Evolutionary conservation across 1,284 basidiomycete species (phyloP), one percentile per base, ranked within the genome.

Genomic region (Boletus sp.): DNA sequence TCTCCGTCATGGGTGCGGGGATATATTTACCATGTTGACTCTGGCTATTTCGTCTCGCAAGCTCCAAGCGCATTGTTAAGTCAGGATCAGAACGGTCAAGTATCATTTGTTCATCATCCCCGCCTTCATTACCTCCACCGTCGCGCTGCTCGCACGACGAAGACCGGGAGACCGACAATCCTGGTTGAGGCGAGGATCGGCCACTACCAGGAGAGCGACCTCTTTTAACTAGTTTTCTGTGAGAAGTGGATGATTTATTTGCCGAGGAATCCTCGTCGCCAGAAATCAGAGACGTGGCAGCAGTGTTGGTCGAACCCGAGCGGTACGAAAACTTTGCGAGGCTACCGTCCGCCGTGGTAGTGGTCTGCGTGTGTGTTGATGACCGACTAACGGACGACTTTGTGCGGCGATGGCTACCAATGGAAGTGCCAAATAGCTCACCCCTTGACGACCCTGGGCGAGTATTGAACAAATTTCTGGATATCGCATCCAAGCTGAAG

Each of bases 401-500:
- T 50, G 61, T 60, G 16, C 61, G 80, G 51, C 75, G 74, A 57
- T 81, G 80, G 44, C 78, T 71, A 57, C 74, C 83, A 37, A 84
- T 77, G 0, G 84, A 82, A 4, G 82, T 80, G 30, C 78, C 76
- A 57, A 90, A 88, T 47, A 88, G 72, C 53, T 89, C 86, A 35
- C 76, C 76, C 69, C 79, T 81, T 10, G 77, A 70, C 4, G 76
- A 78, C 12, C 76, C 80, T 34, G 83, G 76, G 8, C 80, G 76
- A 4, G 77, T 63, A 54, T 76, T 80, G 65, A 90, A 88, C 23
- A 91, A 72, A 61, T 85, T 87, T 43, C 86, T 76, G 17, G 90
- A 91, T 57, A 94, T 84, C 13, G 81, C 84, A 59, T 94, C 91
- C 40, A 94, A 73, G 25, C 87, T 82, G 59, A 94, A 90, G 49